phyloP scores from a whole-genome alignment of 177 flowering plant species.

The Vitis hybrid region DNA sequence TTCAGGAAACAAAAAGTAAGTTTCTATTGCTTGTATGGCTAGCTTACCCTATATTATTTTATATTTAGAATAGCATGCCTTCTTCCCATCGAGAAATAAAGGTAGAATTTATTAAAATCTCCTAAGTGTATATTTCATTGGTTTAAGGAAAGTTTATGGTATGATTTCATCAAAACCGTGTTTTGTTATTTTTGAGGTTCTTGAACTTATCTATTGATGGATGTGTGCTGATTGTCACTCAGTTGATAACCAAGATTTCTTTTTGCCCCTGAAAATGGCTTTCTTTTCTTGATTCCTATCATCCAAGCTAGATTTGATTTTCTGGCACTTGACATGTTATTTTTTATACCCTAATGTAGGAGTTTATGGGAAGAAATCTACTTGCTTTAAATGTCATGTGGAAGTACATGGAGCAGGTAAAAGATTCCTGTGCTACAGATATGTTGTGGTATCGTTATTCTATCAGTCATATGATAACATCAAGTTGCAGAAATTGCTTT shows the following conservation, averaged over 20 bases:
- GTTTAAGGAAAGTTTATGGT: too few species aligned
- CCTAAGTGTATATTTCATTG: too few species aligned
- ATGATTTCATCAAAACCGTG: too few species aligned
- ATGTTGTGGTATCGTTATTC: background rate
- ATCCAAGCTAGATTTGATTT: background rate
- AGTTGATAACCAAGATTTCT: background rate
- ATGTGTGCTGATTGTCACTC: too few species aligned
- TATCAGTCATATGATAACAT: background rate
- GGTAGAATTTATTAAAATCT: too few species aligned
- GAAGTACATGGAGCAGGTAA: constrained; percentile 96
- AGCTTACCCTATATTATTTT: too few species aligned
- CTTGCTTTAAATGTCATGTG: constrained; percentile 98
- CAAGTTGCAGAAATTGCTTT: background rate
- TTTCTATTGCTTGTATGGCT: too few species aligned
- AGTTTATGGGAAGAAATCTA: constrained; percentile 94
- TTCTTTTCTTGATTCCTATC: background rate
- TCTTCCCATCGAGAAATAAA: too few species aligned
- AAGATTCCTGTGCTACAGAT: constrained; percentile 11
- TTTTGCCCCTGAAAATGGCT: background rate
- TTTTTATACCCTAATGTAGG: constrained; percentile 45
- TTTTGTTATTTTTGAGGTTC: too few species aligned
- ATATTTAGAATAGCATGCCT: too few species aligned
- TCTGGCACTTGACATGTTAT: background rate
- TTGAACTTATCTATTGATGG: too few species aligned
- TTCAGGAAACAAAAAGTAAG: too few species aligned